These are phyloP conservation scores for Panaeolus papilionaceus DNA, from an alignment of 768 basidiomycete genomes.

Conservation along the genomic window DNA sequence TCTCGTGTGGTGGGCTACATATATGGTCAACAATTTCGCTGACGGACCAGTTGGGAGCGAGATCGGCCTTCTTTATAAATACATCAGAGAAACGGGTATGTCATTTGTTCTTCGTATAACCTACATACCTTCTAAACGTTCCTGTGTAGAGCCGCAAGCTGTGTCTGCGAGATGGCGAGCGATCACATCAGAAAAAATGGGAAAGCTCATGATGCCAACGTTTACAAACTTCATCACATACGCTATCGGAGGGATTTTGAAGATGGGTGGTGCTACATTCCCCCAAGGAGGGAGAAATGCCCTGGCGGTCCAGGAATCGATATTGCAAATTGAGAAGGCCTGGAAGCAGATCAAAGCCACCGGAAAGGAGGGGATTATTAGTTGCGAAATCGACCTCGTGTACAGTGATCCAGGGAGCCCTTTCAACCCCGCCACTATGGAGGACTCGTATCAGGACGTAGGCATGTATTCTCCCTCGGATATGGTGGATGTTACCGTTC, in stretches of 20 bases:
- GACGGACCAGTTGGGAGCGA: conserved; percentile 11
- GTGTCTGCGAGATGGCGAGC: conserved; percentile 60
- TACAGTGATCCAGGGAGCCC: conserved; percentile 17
- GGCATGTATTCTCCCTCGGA: neutral
- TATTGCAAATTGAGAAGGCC: conserved; percentile 24
- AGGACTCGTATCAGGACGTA: conserved; percentile 33
- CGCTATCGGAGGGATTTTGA: neutral
- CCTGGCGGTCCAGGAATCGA: conserved; percentile 23
- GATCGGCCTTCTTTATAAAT: conserved; percentile 20
- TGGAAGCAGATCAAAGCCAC: conserved; percentile 27
- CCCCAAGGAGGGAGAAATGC: conserved; percentile 13
- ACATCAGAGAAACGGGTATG: conserved; percentile 24
- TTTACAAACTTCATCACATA: conserved; percentile 16
- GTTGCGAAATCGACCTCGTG: conserved; percentile 32
- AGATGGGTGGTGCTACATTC: conserved; percentile 5
- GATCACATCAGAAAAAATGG: conserved; percentile 39
- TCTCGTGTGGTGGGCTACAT: conserved; percentile 21
- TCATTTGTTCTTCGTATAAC: neutral
- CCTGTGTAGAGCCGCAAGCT: conserved; percentile 45
- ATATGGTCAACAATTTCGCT: conserved; percentile 18
- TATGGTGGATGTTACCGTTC: conserved; percentile 15
- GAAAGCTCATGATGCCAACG: conserved; percentile 16
- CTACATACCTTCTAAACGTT: conserved; percentile 1
- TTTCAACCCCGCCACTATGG: conserved; percentile 29
- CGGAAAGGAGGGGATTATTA: conserved; percentile 32